Evolutionary conservation across 768 basidiomycete genomes (phyloP), one percentile per base, ranked within the genome.

Genomic region (Hemileccinum impolitum): DNA sequence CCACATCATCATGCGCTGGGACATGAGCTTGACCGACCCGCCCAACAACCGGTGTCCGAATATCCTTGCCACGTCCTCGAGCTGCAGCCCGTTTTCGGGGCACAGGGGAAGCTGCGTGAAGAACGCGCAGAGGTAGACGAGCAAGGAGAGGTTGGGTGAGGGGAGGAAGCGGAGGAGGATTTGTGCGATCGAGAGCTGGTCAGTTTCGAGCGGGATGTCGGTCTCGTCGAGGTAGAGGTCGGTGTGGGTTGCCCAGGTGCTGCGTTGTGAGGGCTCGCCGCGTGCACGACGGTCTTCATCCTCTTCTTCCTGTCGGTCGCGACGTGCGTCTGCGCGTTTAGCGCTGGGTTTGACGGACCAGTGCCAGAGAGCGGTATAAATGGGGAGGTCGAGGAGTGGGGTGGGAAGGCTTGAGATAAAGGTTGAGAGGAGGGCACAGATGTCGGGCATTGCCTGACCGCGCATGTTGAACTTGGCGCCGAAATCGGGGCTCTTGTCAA

Each of bases 151-250:
- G 45, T 69, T 62, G 12, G 65, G 54, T 2, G 65, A 64, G 1
- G 77, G 75, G 6, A 80, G 70, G 39, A 82, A 70, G 7, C 75
- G 75, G n/a, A 82, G 70, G 43, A 81, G 59, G 55, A 75, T 65
- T 48, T 75, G 76, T 13, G 78, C 77, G 23, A 67, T 66, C 1
- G 56, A 53, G 51, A 80, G 52, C 32, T 70, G 70, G 13, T 66
- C 54, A 7, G 56, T 42, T 51, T 72, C 74, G 21, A 69, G 49
- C 40, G 58, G 51, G 39, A 56, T 50, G 30, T 58, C 58, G 37
- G 47, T 28, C 7, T 58, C 54, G 32, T 52, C 56, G 25, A 55
- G 14, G 34, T 47, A 53, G 13, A 59, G 41, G 18, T 60, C 53
- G n/a, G 51, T 55, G 19, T 43, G 58, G 30, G 26, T 10, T 26